These are phyloP conservation scores for Starmerella stellata DNA, from an alignment of 805 yeast species.

Conservation along the genomic window DNA sequence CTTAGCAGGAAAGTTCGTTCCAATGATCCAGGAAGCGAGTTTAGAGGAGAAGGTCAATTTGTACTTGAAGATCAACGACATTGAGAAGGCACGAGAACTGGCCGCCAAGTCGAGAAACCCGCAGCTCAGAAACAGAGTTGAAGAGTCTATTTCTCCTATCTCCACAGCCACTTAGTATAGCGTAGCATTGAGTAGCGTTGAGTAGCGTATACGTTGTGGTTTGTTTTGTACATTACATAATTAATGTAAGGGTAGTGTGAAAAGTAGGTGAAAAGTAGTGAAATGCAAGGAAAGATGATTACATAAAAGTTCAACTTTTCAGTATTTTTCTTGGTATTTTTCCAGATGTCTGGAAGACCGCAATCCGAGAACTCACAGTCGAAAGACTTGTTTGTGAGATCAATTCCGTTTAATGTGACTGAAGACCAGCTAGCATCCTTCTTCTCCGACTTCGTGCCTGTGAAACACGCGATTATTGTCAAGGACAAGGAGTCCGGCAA, in stretches of 20 bases:
- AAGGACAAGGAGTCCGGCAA: slow-evolving; percentile 48
- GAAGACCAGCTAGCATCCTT: slow-evolving; percentile 64
- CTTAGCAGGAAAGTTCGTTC: slow-evolving; percentile 44
- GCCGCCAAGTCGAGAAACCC: slow-evolving; percentile 20
- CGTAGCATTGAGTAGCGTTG: too few species aligned
- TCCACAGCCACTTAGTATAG: too few species aligned
- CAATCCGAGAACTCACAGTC: background rate
- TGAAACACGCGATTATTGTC: slow-evolving; percentile 85
- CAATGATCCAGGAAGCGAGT: slow-evolving; percentile 30
- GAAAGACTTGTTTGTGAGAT: slow-evolving; percentile 52
- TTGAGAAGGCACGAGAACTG: slow-evolving; percentile 19
- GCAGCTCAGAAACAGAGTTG: slow-evolving; percentile 1
- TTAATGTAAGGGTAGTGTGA: too few species aligned
- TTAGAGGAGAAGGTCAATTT: slow-evolving; percentile 33
- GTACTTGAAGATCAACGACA: slow-evolving; percentile 28
- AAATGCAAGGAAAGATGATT: too few species aligned
- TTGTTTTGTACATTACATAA: too few species aligned
- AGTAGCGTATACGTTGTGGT: too few species aligned
- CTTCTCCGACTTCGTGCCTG: slow-evolving; percentile 86
- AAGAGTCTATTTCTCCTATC: too few species aligned
- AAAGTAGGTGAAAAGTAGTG: too few species aligned
- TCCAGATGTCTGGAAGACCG: background rate
- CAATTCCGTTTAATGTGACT: slow-evolving; percentile 65
- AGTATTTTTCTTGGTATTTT: too few species aligned
- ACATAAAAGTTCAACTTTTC: too few species aligned